These are phyloP conservation scores for Lentinula detonsa DNA, from an alignment of 768 basidiomycete genomes.

Conservation along the genomic window DNA sequence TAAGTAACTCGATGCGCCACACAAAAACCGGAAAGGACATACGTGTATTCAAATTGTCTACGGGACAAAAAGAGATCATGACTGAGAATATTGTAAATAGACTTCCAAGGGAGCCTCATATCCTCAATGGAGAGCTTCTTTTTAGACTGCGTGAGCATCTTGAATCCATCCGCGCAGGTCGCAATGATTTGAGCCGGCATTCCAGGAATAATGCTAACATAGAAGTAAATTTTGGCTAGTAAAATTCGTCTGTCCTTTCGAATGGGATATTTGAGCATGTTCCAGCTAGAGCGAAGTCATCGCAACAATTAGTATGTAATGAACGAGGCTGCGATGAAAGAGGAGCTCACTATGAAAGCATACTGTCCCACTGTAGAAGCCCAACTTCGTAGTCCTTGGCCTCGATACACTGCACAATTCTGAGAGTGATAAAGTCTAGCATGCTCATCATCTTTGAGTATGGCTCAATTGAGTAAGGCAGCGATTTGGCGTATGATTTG, in stretches of 20 bases:
- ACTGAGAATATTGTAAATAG: constrained; percentile 64
- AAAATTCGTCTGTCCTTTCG: constrained; percentile 71
- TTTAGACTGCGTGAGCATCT: constrained; percentile 55
- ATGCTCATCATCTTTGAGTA: constrained; percentile 70
- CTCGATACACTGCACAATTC: constrained; percentile 66
- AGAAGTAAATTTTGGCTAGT: constrained; percentile 74
- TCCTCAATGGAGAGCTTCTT: constrained; percentile 74
- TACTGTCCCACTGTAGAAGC: constrained; percentile 73
- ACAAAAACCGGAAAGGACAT: constrained; percentile 16
- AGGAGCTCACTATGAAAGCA: constrained; percentile 60
- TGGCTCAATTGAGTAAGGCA: constrained; percentile 78
- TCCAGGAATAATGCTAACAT: constrained; percentile 69
- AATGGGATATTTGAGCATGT: constrained; percentile 80
- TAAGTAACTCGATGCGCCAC: neutral
- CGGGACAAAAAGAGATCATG: constrained; percentile 73
- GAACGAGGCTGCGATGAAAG: neutral
- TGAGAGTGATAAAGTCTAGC: constrained; percentile 65
- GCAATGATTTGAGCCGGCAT: constrained; percentile 67
- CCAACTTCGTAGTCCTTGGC: constrained; percentile 83
- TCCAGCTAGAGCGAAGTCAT: constrained; percentile 49
- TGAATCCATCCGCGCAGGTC: constrained; percentile 58
- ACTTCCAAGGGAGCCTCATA: constrained; percentile 77
- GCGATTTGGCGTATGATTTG: constrained; percentile 50
- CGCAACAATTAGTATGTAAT: neutral
- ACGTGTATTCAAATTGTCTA: constrained; percentile 78